A percentile compares a stretch with the other conserved stretches of the same genome.
Conservation (phyloP, 2,329 filamentous ascomycete species). For the Epichloe sibirici region DNA sequence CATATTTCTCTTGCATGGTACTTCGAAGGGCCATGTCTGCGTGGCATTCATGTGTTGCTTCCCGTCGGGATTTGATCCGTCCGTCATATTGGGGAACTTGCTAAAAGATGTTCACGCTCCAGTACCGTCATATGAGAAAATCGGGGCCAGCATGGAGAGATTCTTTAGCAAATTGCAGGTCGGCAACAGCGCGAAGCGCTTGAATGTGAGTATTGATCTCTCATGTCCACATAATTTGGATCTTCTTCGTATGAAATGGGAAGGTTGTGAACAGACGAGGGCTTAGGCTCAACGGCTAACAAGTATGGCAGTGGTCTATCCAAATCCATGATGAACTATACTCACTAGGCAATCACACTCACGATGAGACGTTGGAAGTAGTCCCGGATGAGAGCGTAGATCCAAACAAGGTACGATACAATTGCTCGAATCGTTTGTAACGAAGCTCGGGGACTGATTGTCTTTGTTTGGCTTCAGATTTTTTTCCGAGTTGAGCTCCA, state of each 20-base stretch:
- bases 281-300: not conserved
- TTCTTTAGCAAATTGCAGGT: slow-evolving; percentile 36
- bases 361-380: slow-evolving; percentile 18
- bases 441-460: not conserved
- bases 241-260: not conserved
- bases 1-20: slow-evolving; percentile 35
- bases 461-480: slow-evolving; percentile 14
- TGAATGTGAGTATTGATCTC: slow-evolving; percentile 27
- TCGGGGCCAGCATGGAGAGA: slow-evolving; percentile 41
- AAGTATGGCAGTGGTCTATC: slow-evolving; percentile 32
- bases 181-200: slow-evolving; percentile 36
- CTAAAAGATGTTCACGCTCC: slow-evolving; percentile 38
- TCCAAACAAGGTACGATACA: slow-evolving; percentile 20
- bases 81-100: slow-evolving; percentile 34
- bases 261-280: not conserved
- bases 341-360: slow-evolving; percentile 25
- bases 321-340: slow-evolving; percentile 32
- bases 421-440: not conserved
- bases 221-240: not conserved
- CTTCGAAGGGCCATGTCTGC: slow-evolving; percentile 27
- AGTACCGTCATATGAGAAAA: slow-evolving; percentile 42
- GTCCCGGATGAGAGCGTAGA: slow-evolving; percentile 25
- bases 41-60: slow-evolving; percentile 41
- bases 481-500: slow-evolving; percentile 37
- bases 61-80: slow-evolving; percentile 39